These are phyloP conservation scores for Pseudozyma hubeiensis DNA, from an alignment of 1,284 basidiomycete species.

Conservation along the genomic window DNA sequence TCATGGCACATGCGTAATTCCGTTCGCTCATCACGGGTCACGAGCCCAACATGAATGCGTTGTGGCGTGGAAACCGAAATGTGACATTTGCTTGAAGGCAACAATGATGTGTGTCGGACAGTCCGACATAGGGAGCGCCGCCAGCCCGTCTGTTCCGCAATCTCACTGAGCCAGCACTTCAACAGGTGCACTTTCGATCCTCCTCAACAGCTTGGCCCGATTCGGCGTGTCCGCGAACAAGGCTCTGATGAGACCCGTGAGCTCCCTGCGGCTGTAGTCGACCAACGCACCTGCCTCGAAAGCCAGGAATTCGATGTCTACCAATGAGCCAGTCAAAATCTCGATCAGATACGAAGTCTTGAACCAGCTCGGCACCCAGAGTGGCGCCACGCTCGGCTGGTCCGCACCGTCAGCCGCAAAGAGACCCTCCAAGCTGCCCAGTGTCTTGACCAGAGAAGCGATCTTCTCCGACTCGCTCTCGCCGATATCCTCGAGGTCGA, in stretches of 20 bases:
- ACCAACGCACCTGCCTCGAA: constrained; percentile 88
- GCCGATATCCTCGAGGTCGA: constrained; percentile 87
- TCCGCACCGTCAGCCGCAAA: constrained; percentile 75
- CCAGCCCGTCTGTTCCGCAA: neutral
- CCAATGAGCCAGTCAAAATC: constrained; percentile 66
- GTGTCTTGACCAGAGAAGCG: constrained; percentile 81
- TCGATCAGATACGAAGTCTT: constrained; percentile 66
- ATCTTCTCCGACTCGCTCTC: constrained; percentile 87
- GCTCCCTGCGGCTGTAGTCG: constrained; percentile 87
- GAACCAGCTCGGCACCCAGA: constrained; percentile 66
- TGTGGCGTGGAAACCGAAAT: too few species aligned
- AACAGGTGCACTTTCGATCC: constrained; percentile 46
- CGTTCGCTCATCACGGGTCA: too few species aligned
- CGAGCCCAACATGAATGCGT: too few species aligned
- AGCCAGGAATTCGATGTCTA: constrained; percentile 87
- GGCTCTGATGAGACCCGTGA: constrained; percentile 83
- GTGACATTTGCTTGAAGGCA: neutral
- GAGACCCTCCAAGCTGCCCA: constrained; percentile 79
- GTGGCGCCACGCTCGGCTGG: constrained; percentile 47
- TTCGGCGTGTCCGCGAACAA: constrained; percentile 77
- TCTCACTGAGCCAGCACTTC: constrained; percentile 35
- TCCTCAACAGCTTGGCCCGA: constrained; percentile 52
- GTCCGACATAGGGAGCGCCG: neutral
- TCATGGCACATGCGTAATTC: too few species aligned
- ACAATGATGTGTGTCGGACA: neutral